Percentiles rank a stretch among this genome's conserved stretches.
phyloP scores from a whole-genome alignment of 768 basidiomycete genomes.

The Lactarius deliciosus region DNA sequence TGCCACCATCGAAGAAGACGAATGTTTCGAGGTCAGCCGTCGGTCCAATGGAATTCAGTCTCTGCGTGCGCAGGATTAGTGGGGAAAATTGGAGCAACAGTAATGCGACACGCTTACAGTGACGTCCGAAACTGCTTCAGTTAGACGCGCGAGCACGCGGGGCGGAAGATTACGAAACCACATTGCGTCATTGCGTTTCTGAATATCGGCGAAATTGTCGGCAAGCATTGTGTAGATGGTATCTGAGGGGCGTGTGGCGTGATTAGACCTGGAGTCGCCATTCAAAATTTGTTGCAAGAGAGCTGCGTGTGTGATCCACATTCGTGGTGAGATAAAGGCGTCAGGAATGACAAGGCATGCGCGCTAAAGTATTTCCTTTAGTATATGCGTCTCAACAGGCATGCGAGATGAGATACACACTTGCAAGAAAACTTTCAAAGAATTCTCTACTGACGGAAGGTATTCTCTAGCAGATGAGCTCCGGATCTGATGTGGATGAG shows the following conservation, averaged over 20 bases:
- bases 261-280: constrained; percentile 38
- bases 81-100: neutral
- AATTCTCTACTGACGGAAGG: constrained; percentile 50
- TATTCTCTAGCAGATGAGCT: constrained; percentile 54
- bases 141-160: constrained; percentile 57
- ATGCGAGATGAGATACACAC: constrained; percentile 39
- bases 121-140: constrained; percentile 58
- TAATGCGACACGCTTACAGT: constrained; percentile 36
- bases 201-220: constrained; percentile 67
- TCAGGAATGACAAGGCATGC: constrained; percentile 71
- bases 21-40: constrained; percentile 59
- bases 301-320: constrained; percentile 57
- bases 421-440: constrained; percentile 60
- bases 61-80: constrained; percentile 39
- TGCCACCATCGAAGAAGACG: constrained; percentile 54
- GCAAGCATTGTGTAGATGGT: constrained; percentile 48
- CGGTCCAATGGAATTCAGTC: constrained; percentile 73
- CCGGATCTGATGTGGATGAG: constrained; percentile 46
- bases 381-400: neutral
- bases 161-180: constrained; percentile 66
- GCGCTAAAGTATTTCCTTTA: constrained; percentile 43
- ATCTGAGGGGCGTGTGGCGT: constrained; percentile 28
- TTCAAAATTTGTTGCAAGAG: constrained; percentile 50
- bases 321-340: constrained; percentile 68
- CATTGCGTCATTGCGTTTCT: constrained; percentile 78